These are phyloP conservation scores for Aspergillus felis DNA, from an alignment of 2,329 filamentous ascomycete genomes.

Conservation along the genomic window DNA sequence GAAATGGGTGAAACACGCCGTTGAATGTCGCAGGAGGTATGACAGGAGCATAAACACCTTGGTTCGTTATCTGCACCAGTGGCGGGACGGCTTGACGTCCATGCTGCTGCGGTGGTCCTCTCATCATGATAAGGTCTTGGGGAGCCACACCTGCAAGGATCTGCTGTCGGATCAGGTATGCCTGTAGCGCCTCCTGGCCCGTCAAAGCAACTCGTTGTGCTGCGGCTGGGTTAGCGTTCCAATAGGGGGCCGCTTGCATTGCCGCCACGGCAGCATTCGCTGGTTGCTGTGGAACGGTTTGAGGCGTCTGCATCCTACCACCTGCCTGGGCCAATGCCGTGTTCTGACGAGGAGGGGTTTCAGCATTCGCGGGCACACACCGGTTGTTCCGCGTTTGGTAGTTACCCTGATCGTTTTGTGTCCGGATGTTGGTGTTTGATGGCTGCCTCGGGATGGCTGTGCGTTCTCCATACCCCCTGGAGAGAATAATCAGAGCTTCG, in stretches of 20 bases:
- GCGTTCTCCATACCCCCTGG: background rate
- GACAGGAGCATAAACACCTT: conserved; percentile 14
- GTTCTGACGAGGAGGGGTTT: background rate
- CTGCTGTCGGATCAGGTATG: conserved; percentile 27
- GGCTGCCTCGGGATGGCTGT: background rate
- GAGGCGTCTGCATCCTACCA: background rate
- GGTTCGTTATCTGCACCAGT: conserved; percentile 18
- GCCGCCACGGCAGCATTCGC: background rate
- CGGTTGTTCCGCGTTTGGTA: background rate
- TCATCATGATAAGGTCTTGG: conserved; percentile 19
- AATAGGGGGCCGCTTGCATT: background rate
- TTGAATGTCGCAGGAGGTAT: conserved; percentile 21
- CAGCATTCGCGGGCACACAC: background rate
- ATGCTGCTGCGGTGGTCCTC: background rate
- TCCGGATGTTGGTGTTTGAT: background rate
- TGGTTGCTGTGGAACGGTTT: background rate
- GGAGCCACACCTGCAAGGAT: conserved; percentile 24
- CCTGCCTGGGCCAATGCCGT: background rate
- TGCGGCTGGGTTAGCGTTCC: background rate
- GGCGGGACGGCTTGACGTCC: conserved; percentile 4
- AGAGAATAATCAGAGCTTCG: background rate
- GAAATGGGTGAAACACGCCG: conserved; percentile 11
- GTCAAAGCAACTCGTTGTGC: background rate
- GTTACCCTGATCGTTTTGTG: background rate
- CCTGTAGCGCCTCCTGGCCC: conserved; percentile 15